Evolutionary conservation across 345 rosid species (phyloP).

Genomic region (Rhizophora apiculata): DNA sequence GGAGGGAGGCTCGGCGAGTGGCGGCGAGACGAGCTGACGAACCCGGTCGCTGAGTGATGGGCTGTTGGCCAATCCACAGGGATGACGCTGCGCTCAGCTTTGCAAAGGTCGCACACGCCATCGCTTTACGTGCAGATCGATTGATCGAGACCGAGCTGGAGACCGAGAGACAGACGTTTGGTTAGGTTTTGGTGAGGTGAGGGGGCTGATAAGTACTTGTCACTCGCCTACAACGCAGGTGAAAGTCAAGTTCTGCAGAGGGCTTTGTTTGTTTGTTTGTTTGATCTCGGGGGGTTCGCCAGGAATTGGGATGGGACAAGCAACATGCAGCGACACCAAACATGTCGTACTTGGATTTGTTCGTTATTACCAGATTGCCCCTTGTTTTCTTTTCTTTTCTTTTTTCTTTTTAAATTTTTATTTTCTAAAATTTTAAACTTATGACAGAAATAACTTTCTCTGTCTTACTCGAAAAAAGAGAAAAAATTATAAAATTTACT

Average conservation of each 20-base stretch:
- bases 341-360: background rate
- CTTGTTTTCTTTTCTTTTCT: too few relatives aligned
- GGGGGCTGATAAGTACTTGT: background rate
- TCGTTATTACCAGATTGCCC: background rate
- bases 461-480: too few relatives aligned
- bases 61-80: slow-evolving; percentile 64
- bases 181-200: background rate
- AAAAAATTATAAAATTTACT: too few relatives aligned
- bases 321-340: slow-evolving; percentile 32
- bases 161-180: too few relatives aligned
- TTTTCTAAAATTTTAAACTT: too few relatives aligned
- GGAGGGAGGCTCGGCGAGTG: slow-evolving; percentile 54
- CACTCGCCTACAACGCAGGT: background rate
- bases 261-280: too few relatives aligned
- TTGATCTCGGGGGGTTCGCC: background rate
- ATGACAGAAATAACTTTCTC: too few relatives aligned
- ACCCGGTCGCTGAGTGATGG: slow-evolving; percentile 42
- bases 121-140: slow-evolving; percentile 11
- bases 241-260: background rate
- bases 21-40: background rate
- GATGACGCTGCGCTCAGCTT: slow-evolving; percentile 68
- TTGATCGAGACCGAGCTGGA: background rate
- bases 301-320: slow-evolving; percentile 9
- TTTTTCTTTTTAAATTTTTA: too few relatives aligned
- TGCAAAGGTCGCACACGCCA: slow-evolving; percentile 77